Evolutionary conservation across 306 rosid genomes (phyloP), one percentile per base, ranked within the genome.

Genomic region (Vicia villosa): DNA sequence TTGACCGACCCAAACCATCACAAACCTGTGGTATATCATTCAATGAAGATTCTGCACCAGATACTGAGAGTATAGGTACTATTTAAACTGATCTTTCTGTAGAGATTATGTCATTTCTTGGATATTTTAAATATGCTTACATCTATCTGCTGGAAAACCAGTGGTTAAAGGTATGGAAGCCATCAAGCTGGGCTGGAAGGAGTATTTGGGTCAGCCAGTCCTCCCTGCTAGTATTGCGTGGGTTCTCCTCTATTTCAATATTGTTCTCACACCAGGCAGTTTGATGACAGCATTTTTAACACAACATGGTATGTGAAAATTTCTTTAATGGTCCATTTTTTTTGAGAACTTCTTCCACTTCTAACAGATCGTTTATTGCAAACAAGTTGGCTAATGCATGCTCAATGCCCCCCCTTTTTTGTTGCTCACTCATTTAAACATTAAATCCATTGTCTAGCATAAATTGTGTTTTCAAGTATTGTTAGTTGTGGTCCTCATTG

Each of bases 171-270:
- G 92, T 67, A 76, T 89, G 65, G 89, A 89, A 79, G 95, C 89
- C 75, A 86, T 95, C 82, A 89, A 83, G 80, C 87, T 81, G 14
- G 95, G 99, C 77, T 95, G 97, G 99, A 91, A 81, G 84, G 95
- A 91, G 76, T 91, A 91, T 78, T 71, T 87, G 73, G 87, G 83
- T 69, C 99, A 89, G 81, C 99, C 99, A 68, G 92, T 82, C 75
- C 96, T 91, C 80, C 99, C 97, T 56, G 99, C 96, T 63, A 94
- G 99, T 83, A 89, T 91, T 68, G 88, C 99, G 58, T 88, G 77
- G 78, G 96, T 94, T 58, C 86, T 94, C 54, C 97, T 88, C 72
- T 88, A 79, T 88, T 91, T 94, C 77, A 91, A 91, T 68, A 71
- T 89, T 46, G 96, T 89, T 66, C 99, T 94, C 74, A 77, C 96